These are phyloP conservation scores for Pleurotus ostreatus DNA, from an alignment of 768 basidiomycete genomes.

Conservation along the genomic window DNA sequence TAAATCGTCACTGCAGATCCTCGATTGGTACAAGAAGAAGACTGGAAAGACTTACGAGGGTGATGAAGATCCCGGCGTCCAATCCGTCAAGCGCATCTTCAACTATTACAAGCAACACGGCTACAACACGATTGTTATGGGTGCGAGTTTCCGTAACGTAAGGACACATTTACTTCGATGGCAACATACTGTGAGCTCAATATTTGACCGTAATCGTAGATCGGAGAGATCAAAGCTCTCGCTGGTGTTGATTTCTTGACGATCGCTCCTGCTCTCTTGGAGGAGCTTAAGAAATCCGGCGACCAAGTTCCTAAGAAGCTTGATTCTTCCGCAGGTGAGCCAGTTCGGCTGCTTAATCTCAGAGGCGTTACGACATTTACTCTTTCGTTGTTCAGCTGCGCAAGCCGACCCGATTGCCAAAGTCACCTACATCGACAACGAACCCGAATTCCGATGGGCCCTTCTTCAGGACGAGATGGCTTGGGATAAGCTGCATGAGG, in stretches of 20 bases:
- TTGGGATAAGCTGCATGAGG: constrained; percentile 98
- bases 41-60: constrained; percentile 87
- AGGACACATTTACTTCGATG: constrained; percentile 21
- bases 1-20: constrained; percentile 54
- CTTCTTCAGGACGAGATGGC: constrained; percentile 95
- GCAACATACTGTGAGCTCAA: constrained; percentile 7
- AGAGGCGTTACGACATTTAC: constrained; percentile 1
- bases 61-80: constrained; percentile 92
- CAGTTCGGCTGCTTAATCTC: constrained; percentile 8
- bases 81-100: constrained; percentile 95
- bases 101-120: constrained; percentile 99
- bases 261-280: constrained; percentile 85
- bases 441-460: constrained; percentile 93
- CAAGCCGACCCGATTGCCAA: constrained; percentile 66
- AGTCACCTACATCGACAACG: constrained; percentile 84
- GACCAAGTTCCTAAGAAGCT: constrained; percentile 83
- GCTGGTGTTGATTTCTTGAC: constrained; percentile 98
- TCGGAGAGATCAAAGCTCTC: constrained; percentile 89
- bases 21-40: constrained; percentile 97
- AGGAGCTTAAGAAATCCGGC: constrained; percentile 85
- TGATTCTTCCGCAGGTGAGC: constrained; percentile 56
- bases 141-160: constrained; percentile 98
- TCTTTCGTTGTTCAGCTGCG: constrained; percentile 33
- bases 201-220: constrained; percentile 31
- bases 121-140: constrained; percentile 99